Conservation (phyloP, 2,329 filamentous ascomycete species). For the Cytospora schulzeri region DNA sequence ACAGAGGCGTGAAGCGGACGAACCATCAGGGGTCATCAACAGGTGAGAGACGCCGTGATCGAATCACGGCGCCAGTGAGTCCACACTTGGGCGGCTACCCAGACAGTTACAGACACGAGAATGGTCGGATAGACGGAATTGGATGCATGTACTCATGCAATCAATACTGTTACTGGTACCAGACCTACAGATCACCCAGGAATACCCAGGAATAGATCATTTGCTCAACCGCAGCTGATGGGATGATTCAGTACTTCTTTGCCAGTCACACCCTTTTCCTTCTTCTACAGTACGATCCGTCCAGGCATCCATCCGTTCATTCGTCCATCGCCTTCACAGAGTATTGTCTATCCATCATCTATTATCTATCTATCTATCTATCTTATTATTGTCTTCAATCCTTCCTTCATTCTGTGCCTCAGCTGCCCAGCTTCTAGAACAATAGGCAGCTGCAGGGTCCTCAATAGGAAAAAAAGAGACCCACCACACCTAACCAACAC, state of each 20-base stretch:
- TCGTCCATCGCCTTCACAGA: no score
- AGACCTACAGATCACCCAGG: no score
- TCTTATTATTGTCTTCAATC: background rate
- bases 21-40: slow-evolving; percentile 2
- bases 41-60: slow-evolving; percentile 20
- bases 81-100: slow-evolving; percentile 26
- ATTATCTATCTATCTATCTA: background rate
- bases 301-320: background rate
- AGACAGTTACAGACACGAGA: slow-evolving; percentile 1
- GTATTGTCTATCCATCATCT: background rate
- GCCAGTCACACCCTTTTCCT: background rate
- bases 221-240: background rate
- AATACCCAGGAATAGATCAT: slow-evolving; percentile 18
- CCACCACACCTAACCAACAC: background rate
- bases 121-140: background rate
- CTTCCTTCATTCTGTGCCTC: background rate
- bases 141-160: no score
- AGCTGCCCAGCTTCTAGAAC: background rate
- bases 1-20: slow-evolving; percentile 8
- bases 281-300: no score
- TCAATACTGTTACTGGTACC: background rate
- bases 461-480: background rate
- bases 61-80: slow-evolving; percentile 21
- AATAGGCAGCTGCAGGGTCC: background rate
- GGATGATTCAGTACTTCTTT: background rate